phyloP scores from a whole-genome alignment of 257 asterid species.

The Mitragyna speciosa region DNA sequence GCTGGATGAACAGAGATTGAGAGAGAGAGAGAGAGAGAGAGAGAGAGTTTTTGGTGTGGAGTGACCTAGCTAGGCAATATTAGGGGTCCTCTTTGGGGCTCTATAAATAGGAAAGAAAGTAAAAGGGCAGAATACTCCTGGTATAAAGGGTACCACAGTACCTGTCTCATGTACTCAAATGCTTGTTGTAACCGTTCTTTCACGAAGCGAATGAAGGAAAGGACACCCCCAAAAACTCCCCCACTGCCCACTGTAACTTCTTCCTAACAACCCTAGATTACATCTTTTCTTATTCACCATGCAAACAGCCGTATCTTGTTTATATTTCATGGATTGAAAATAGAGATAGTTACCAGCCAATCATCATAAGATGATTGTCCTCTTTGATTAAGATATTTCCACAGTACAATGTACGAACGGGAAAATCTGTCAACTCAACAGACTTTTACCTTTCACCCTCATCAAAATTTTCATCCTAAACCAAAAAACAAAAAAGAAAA shows the following conservation, averaged over 20 bases:
- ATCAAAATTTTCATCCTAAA: background rate
- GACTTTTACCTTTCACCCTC: background rate
- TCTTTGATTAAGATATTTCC: constrained; percentile 10
- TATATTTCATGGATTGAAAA: background rate
- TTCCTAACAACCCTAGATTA: constrained; percentile 18
- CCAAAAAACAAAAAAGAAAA: background rate
- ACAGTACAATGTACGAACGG: constrained; percentile 13
- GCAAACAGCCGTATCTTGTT: background rate
- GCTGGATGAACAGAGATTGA: constrained; percentile 4
- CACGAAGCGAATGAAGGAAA: constrained; percentile 2
- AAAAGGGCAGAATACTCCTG: background rate
- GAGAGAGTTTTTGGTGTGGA: background rate
- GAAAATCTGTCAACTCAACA: background rate
- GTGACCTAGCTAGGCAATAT: constrained; percentile 13
- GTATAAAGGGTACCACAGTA: constrained; percentile 8
- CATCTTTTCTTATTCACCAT: constrained; percentile 10
- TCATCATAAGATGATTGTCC: constrained; percentile 15
- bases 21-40: constrained; percentile 4
- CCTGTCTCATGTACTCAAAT: constrained; percentile 14
- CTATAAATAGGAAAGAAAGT: constrained; percentile 27
- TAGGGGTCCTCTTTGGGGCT: constrained; percentile 4
- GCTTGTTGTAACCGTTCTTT: constrained; percentile 7
- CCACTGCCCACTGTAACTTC: constrained; percentile 12
- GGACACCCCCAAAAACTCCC: constrained; percentile 1
- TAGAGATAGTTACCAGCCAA: constrained; percentile 1